Percentiles rank a stretch among this genome's conserved stretches.
Conservation (phyloP, 192 early-diverging fungal genomes). For the Linderina pennispora region DNA sequence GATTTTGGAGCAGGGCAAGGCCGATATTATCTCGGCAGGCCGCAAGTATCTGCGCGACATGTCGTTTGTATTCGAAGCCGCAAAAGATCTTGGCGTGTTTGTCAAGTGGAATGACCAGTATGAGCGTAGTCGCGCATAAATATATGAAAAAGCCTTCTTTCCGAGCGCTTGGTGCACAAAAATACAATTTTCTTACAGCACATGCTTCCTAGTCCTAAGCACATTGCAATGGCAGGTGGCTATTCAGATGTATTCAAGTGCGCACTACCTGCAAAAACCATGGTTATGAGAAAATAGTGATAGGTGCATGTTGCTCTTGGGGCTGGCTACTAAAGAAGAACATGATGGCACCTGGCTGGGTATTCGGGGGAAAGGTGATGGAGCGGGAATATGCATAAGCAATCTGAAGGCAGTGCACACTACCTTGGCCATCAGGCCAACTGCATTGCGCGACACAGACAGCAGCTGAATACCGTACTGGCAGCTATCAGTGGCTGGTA, state of each 20-base stretch:
- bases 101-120: slow-evolving; percentile 61
- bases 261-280: no score
- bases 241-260: no score
- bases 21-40: slow-evolving; percentile 72
- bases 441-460: slow-evolving; percentile 11
- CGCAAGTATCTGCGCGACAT: slow-evolving; percentile 68
- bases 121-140: slow-evolving; percentile 35
- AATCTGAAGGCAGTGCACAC: slow-evolving; percentile 4
- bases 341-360: no score
- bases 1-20: slow-evolving; percentile 54
- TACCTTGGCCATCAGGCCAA: neutral
- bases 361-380: no score
- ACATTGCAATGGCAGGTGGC: no score
- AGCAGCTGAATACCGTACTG: slow-evolving; percentile 15
- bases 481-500: slow-evolving; percentile 1
- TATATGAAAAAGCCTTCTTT: no score
- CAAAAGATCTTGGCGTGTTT: slow-evolving; percentile 58
- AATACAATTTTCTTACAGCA: no score
- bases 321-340: no score
- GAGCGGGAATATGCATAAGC: neutral
- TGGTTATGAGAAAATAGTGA: no score
- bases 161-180: no score
- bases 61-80: slow-evolving; percentile 58
- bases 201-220: no score
- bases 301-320: no score